Evolutionary conservation across 495 filamentous ascomycete species (phyloP).

Genomic region (Hamigera avellanea): DNA sequence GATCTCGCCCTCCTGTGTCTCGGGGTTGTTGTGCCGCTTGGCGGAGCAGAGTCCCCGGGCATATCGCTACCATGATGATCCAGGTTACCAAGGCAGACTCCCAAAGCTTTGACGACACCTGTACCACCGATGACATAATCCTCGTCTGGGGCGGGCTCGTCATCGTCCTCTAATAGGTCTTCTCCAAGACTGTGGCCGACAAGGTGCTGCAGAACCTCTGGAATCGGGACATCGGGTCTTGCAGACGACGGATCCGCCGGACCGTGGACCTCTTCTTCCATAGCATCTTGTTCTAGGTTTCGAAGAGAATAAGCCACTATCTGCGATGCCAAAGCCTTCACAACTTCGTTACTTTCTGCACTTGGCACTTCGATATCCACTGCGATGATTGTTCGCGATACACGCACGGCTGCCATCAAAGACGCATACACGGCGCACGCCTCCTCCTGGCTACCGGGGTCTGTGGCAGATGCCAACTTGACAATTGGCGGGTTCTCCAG

Average conservation of each 20-base stretch:
- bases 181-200: constrained; percentile 44
- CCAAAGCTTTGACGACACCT: constrained; percentile 86
- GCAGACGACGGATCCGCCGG: constrained; percentile 19
- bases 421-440: constrained; percentile 90
- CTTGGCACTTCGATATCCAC: constrained; percentile 86
- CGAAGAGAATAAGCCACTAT: constrained; percentile 87
- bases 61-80: constrained; percentile 25
- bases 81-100: constrained; percentile 72
- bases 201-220: constrained; percentile 58
- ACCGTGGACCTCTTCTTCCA: constrained; percentile 33
- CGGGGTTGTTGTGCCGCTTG: constrained; percentile 46
- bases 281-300: constrained; percentile 64
- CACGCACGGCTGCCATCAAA: constrained; percentile 75
- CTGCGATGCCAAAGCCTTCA: constrained; percentile 86
- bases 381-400: constrained; percentile 72
- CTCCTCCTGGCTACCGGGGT: constrained; percentile 72
- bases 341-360: constrained; percentile 67
- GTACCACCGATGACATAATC: constrained; percentile 95
- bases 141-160: constrained; percentile 70
- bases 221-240: constrained; percentile 33
- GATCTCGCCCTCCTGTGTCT: constrained; percentile 29
- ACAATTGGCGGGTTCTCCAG: constrained; percentile 68
- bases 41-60: constrained; percentile 28
- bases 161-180: constrained; percentile 46
- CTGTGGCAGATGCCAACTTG: constrained; percentile 53